phyloP scores from a whole-genome alignment of 1,139 yeast species.

The Debaryomyces psychrophilus region DNA sequence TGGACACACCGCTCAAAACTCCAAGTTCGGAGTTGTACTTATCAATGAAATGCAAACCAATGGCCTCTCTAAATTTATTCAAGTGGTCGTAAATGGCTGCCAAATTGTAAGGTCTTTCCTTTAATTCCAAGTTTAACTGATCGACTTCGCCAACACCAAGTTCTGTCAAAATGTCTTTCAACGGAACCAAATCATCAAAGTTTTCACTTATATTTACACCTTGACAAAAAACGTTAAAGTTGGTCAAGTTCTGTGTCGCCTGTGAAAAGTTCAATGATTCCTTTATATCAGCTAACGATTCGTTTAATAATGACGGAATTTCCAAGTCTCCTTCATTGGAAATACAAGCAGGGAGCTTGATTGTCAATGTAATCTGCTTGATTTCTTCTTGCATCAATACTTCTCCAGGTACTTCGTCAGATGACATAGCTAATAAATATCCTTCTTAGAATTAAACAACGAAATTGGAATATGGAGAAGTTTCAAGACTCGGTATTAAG shows the following conservation, averaged over 20 bases:
- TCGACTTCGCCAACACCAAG: conserved; percentile 24
- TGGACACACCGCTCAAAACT: conserved; percentile 29
- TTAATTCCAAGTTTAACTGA: conserved; percentile 26
- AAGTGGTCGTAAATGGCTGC: conserved; percentile 44
- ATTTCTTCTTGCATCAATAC: conserved; percentile 18
- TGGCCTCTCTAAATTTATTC: conserved; percentile 45
- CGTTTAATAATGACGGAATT: conserved; percentile 39
- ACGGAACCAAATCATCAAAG: conserved; percentile 38
- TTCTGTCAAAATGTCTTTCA: conserved; percentile 32
- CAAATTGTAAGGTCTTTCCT: conserved; percentile 43
- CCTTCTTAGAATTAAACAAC: neutral
- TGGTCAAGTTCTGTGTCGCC: conserved; percentile 60
- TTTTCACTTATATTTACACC: conserved; percentile 36
- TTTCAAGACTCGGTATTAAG: conserved; percentile 1
- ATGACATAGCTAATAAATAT: conserved; percentile 14
- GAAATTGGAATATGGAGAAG: conserved; percentile 3
- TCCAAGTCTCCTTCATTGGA: conserved; percentile 29
- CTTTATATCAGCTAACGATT: conserved; percentile 59
- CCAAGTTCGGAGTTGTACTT: conserved; percentile 30
- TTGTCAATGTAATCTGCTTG: conserved; percentile 30
- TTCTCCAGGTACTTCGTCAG: conserved; percentile 16
- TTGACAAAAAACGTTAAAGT: conserved; percentile 52
- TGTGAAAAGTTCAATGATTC: conserved; percentile 60
- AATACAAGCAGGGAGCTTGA: conserved; percentile 38
- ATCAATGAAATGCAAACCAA: conserved; percentile 49